Evolutionary conservation across 2,329 filamentous ascomycete genomes (phyloP), one percentile per base, ranked within the genome.

Genomic region (Pseudogymnoascus sp.): DNA sequence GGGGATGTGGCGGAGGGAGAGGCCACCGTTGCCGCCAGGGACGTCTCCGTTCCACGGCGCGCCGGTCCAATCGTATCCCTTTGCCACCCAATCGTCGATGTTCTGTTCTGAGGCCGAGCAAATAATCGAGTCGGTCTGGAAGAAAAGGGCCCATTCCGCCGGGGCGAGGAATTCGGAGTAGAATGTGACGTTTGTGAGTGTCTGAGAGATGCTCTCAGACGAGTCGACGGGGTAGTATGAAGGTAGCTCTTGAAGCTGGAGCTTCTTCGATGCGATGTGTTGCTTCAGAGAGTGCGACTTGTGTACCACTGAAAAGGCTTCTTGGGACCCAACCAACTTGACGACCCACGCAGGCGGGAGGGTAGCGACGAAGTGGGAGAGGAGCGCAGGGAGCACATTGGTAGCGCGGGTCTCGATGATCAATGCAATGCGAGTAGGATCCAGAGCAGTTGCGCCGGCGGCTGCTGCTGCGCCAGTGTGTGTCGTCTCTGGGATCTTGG

Each of bases 1-100:
- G 66, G 76, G 79, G 44, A 84, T 79, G 13, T 81, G 75, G 60
- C 80, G 75, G 26, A 82, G 71, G 6, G 79, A 81, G 17, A 82
- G 71, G 1, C 80, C 80, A 11, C 80, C 80, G 65, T 82, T 82
- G 35, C 80, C 80, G 59, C 79, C 79, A 57, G 63, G 63, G 0
- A 71, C 73, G 64, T 73, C 71, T 26, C 21, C 15, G 9, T 47
- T 29, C 79, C 79, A 81, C 4, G 80, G 80, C 1, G 80, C 79
- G 35, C 80, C 80, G 50, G 80, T 75, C 79, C 79, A 84, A 29
- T 36, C 26, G 39, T 63, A 64, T 15, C 47, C 47, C 31, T 60
- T 54, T 13, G 15, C 58, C 26, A 69, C 33, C 68, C 68, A 70
- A 11, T 68, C 66, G 58, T 70, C 64, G 5, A 70, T 40, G 58